Evolutionary conservation across 2,329 filamentous ascomycete species (phyloP), one percentile per base, ranked within the genome.

Genomic region (Nigrospora sphaerica): DNA sequence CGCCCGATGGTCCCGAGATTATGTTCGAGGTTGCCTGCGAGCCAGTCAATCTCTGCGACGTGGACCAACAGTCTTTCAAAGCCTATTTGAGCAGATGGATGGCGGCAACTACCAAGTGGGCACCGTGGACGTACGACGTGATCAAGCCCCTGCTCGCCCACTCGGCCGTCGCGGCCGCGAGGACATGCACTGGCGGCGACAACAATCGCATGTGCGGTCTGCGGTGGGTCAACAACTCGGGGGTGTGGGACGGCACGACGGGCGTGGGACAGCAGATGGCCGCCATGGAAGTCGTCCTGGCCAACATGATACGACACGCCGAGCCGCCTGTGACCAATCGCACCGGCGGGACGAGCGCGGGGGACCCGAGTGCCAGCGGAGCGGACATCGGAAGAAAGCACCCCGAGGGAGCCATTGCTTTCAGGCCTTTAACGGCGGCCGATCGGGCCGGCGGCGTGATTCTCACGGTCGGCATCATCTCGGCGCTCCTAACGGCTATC

Each of bases 181-280:
- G 66, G 13, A 74, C 81, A 49, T 85, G 81, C 51, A 71, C 64
- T 0, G 81, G 79, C 23, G 80, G 80, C 14, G 52, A 58, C 23
- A 80, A 79, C 50, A 70, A 73, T 3, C 73, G 72, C 23, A 73
- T 80, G 70, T 85, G 80, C 54, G 78, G 81, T 10, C 62, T 80
- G 45, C 74, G 74, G 49, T 85, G 81, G 80, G 74, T 72, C 39
- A 69, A 73, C 45, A 66, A 71, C 46, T 61, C 59, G 6, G 67
- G 63, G 1, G 62, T 63, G 10, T 85, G 75, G 63, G 81, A 86
- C 58, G 77, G 78, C 19, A 71, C 69, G 2, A 74, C 70, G 7
- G 83, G 83, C 7, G 75, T 86, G 2, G 84, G 84, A 6, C 81
- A 86, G 61, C 82, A 86, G 63, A 87, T 88, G 83, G 74, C 78